These are phyloP conservation scores for Beta lomatogona DNA, from an alignment of 179 eudicot species.

Conservation along the genomic window DNA sequence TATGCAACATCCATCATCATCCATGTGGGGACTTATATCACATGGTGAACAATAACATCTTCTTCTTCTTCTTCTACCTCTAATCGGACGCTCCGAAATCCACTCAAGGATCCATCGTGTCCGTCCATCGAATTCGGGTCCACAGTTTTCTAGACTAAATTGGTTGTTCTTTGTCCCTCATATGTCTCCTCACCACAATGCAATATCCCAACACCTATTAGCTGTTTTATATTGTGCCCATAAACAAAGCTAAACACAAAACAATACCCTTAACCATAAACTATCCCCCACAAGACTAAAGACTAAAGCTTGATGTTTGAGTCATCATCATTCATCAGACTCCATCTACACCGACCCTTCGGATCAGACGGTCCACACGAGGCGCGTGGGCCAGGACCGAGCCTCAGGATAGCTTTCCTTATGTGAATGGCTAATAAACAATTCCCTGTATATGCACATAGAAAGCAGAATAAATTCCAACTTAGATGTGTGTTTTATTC, in stretches of 20 bases:
- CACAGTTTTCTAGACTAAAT: conserved; percentile 36
- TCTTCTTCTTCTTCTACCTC: neutral
- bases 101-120: conserved; percentile 30
- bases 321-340: conserved; percentile 21
- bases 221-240: conserved; percentile 44
- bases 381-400: conserved; percentile 24
- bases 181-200: conserved; percentile 45
- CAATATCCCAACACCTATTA: conserved; percentile 40
- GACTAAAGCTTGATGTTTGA: conserved; percentile 21
- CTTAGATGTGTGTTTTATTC: conserved; percentile 48
- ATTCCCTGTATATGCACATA: conserved; percentile 35
- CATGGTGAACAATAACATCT: conserved; percentile 29
- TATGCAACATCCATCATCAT: conserved; percentile 40
- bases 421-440: conserved; percentile 30
- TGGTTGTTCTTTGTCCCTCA: conserved; percentile 41
- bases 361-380: conserved; percentile 33
- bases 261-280: conserved; percentile 27
- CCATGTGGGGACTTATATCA: conserved; percentile 44
- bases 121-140: conserved; percentile 39
- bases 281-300: conserved; percentile 31
- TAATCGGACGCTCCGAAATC: conserved; percentile 41
- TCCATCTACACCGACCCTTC: conserved; percentile 25
- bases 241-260: conserved; percentile 27
- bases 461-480: conserved; percentile 40
- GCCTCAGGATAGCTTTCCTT: conserved; percentile 24